Conservation (phyloP, 2,329 filamentous ascomycete species). For the Dothideomycetes sp. region DNA sequence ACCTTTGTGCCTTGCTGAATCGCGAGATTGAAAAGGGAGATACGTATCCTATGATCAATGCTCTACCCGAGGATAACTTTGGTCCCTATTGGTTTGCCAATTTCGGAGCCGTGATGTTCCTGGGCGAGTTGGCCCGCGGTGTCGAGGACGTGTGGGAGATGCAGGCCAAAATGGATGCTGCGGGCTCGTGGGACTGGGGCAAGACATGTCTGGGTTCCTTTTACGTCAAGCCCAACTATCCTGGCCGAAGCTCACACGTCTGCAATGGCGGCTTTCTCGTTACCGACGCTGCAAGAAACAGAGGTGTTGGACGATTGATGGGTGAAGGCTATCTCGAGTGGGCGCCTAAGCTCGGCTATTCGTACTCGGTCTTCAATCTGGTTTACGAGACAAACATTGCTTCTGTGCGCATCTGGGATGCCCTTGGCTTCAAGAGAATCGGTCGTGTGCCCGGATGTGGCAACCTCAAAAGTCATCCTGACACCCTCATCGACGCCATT, state of each 20-base stretch:
- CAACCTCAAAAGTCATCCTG: constrained; percentile 36
- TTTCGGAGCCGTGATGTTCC: constrained; percentile 78
- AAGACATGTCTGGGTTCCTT: constrained; percentile 79
- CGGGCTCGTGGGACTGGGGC: constrained; percentile 52
- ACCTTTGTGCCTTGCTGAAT: constrained; percentile 75
- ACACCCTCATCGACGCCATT: constrained; percentile 38
- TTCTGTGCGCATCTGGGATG: constrained; percentile 85
- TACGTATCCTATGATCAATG: constrained; percentile 79
- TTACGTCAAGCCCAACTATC: constrained; percentile 91
- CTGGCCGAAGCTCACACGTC: constrained; percentile 78
- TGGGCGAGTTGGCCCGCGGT: constrained; percentile 59
- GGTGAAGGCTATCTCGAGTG: constrained; percentile 41
- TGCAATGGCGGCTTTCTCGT: constrained; percentile 54
- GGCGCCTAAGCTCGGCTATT: constrained; percentile 58
- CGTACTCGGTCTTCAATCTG: constrained; percentile 87
- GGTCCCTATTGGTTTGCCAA: constrained; percentile 83
- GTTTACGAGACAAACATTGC: constrained; percentile 91
- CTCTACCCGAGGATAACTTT: constrained; percentile 64
- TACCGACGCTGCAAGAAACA: constrained; percentile 34
- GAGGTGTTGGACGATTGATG: constrained; percentile 40
- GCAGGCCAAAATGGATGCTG: too few relatives aligned
- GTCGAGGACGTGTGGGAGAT: constrained; percentile 39
- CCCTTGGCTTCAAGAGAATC: constrained; percentile 83
- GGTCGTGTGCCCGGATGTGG: constrained; percentile 55
- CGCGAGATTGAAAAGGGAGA: constrained; percentile 87